Evolutionary conservation across 345 rosid species (phyloP).

Genomic region (Syzygium oleosum): DNA sequence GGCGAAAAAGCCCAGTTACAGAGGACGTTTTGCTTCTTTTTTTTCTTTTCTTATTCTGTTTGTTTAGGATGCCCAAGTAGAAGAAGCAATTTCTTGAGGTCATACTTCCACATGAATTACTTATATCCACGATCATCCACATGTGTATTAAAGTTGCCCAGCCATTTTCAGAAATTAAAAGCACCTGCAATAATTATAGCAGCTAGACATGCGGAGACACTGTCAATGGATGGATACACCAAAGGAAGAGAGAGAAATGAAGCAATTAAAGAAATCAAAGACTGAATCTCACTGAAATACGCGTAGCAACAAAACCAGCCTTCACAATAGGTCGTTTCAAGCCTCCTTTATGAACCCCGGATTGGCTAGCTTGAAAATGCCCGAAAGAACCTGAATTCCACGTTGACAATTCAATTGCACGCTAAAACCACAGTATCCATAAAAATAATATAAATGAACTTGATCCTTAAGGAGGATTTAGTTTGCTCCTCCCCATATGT

Average conservation of each 20-base stretch:
- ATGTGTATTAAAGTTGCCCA: neutral
- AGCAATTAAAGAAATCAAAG: neutral
- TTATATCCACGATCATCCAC: neutral
- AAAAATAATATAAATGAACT: neutral
- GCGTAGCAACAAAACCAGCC: constrained; percentile 94
- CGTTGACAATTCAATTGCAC: neutral
- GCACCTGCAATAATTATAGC: neutral
- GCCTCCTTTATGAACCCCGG: constrained; percentile 94
- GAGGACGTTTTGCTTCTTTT: neutral
- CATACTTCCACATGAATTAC: neutral
- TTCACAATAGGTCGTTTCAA: constrained; percentile 57
- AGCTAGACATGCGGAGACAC: neutral
- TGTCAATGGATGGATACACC: neutral
- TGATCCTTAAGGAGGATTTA: neutral
- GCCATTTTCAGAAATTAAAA: neutral
- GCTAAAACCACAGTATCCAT: neutral
- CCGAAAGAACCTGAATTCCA: constrained; percentile 80
- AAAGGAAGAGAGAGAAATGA: neutral
- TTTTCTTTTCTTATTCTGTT: neutral
- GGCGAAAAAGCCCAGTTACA: neutral
- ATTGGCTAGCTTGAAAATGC: constrained; percentile 93
- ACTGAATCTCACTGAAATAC: constrained; percentile 59
- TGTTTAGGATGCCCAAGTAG: neutral
- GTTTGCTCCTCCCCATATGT: neutral
- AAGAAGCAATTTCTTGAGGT: neutral